Evolutionary conservation across 306 rosid genomes (phyloP), one percentile per base, ranked within the genome.

Genomic region (Lathyrus oleraceus): DNA sequence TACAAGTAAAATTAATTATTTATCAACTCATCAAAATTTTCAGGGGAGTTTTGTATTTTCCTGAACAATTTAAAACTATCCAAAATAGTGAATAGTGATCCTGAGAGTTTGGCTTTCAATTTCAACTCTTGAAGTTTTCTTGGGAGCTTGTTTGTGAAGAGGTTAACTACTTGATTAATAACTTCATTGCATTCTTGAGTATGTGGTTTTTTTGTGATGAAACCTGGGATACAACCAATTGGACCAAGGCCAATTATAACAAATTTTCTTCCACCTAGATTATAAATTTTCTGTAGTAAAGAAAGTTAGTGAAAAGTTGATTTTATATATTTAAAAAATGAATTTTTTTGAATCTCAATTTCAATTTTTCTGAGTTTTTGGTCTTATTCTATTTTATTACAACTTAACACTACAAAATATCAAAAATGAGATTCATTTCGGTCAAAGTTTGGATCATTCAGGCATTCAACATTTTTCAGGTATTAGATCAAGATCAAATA

Each of bases 211-310:
- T 8, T 61, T 0, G 5, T 45, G 1, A 71, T 2, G 30, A 0
- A 16, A 35, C 17, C 5, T 10, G 75, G 76, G 14, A 10, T 23
- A 47, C 76, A 72, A 17, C 76, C 76, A 47, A 72, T 14, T 61
- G 49, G n/a, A 47, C 76, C 76, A 48, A 72, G 3, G 6, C 42
- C 15, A 48, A 6, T 23, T 1, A 61, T 15, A 52, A 72, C 62
- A 61, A 72, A 72, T n/a, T 72, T 72, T 21, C 69, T 2, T 61
- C 61, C 76, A 47, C 76, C 27, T 25, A 25, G 27, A 25, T 25
- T 3, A 25, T 25, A 25, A 25, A 25, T 25, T 25, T 25, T 25
- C 76, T 20, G 61, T 14, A 6, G 47, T 9, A 47, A 28, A 0
- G 7, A 53, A 44, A 6, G 36, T 27, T 43, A 4, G 10, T 19